Base-by-base conservation (phyloP, 768 basidiomycete species). In the Russula sp. region DNA sequence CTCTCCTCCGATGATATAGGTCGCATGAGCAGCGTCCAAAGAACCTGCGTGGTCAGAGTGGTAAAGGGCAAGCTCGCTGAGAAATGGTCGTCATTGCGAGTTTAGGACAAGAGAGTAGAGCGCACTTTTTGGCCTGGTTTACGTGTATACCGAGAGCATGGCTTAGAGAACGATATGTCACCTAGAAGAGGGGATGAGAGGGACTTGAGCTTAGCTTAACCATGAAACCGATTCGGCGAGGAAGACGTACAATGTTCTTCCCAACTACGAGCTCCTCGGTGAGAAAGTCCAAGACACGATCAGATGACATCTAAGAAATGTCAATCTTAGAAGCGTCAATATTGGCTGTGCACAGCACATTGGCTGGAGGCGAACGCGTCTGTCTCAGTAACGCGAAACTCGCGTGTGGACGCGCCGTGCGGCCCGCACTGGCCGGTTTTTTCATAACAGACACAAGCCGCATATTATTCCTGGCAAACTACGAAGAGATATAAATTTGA, bases 101-200 rank as follows among this genome's bases (percentile, higher is more conserved):
- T 43, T 18, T 42, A 11, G 9, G 35, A n/a, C 36, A 14, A 34
- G 20, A 10, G 18, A 22, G 57, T 43, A 29, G n/a, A 18, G 53
- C 80, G 68, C 62, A 91, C 90, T 84, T 87, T 70, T 91, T 93
- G 20, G 90, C 90, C 41, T 74, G 74, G 71, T 90, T 88, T 68
- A 91, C 88, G 67, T 91, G 86, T 56, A 92, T 77, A 0, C 77
- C 77, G 47, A 89, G 77, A 43, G 81, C 82, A 65, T 88, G 81
- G 67, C 90, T 91, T 52, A 93, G 77, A 5, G 82, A 84, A 41
- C 90, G 81, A 71, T 83, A 93, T 5, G 90, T 93, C 60, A 93
- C 87, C 90, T 92, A 34, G 46, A 25, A 25, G 42, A 64, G 34
- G 13, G 20, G 14, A 41, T 3, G 43, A 22, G 16, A 29, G 61